Percentiles rank a stretch among this genome's conserved stretches.
These are phyloP conservation scores for Termitomyces sp. DNA, from an alignment of 768 basidiomycete genomes.

Conservation along the genomic window DNA sequence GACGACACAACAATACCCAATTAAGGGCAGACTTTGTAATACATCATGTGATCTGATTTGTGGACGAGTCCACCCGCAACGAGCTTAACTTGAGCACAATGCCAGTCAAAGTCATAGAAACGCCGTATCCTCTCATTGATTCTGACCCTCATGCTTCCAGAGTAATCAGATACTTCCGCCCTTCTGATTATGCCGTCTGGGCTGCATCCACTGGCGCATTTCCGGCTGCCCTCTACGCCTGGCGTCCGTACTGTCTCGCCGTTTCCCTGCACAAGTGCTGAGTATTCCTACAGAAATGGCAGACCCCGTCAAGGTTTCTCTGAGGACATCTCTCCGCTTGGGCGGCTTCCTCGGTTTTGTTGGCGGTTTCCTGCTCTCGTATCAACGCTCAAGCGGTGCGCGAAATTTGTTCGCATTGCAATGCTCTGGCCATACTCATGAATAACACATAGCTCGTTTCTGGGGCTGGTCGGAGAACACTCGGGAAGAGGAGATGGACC, in stretches of 20 bases:
- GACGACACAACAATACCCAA: slow-evolving; percentile 16
- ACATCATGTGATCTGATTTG: slow-evolving; percentile 25
- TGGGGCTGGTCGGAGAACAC: slow-evolving; percentile 94
- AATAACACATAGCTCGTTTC: slow-evolving; percentile 62
- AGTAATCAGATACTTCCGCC: slow-evolving; percentile 85
- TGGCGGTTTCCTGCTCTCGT: slow-evolving; percentile 90
- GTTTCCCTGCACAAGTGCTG: slow-evolving; percentile 4
- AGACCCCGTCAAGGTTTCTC: slow-evolving; percentile 33
- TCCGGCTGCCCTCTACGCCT: slow-evolving; percentile 74
- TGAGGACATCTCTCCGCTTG: slow-evolving; percentile 37
- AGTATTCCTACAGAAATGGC: slow-evolving; percentile 35
- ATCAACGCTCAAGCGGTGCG: slow-evolving; percentile 86
- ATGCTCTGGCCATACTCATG: background rate
- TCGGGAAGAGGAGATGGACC: slow-evolving; percentile 72
- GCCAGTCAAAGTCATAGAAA: slow-evolving; percentile 45
- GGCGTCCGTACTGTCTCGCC: slow-evolving; percentile 51
- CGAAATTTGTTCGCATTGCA: slow-evolving; percentile 15
- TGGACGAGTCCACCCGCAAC: slow-evolving; percentile 19
- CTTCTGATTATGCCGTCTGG: slow-evolving; percentile 84
- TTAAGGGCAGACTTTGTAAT: slow-evolving; percentile 27
- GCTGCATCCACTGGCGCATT: slow-evolving; percentile 74
- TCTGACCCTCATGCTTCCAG: slow-evolving; percentile 84
- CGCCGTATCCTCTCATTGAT: slow-evolving; percentile 89
- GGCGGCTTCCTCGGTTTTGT: slow-evolving; percentile 79
- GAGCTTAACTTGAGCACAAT: slow-evolving; percentile 24